A percentile compares a stretch with the other conserved stretches of the same genome.
Conservation (phyloP, 2,329 filamentous ascomycete species). For the Canariomyces notabilis region DNA sequence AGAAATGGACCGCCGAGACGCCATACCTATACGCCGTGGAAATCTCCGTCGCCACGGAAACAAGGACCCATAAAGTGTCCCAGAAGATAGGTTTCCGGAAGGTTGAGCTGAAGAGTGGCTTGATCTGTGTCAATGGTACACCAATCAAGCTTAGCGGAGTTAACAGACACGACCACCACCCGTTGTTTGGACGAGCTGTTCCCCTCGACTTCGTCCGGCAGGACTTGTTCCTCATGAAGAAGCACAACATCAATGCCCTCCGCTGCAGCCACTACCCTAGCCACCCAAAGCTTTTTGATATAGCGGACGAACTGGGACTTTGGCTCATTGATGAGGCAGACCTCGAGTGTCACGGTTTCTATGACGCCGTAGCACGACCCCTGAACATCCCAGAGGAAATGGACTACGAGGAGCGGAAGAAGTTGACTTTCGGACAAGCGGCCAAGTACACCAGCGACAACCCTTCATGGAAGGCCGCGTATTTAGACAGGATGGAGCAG, state of each 20-base stretch:
- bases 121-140: constrained; percentile 59
- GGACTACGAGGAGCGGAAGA: constrained; percentile 57
- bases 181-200: constrained; percentile 56
- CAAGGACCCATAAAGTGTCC: constrained; percentile 36
- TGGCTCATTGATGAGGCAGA: constrained; percentile 53
- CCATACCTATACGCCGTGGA: constrained; percentile 56
- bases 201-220: constrained; percentile 56
- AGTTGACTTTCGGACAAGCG: constrained; percentile 48
- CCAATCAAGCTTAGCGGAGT: constrained; percentile 58
- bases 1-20: constrained; percentile 65
- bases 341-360: constrained; percentile 51
- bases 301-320: constrained; percentile 61
- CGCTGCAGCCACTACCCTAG: constrained; percentile 65
- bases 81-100: constrained; percentile 60
- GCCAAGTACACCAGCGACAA: constrained; percentile 59
- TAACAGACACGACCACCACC: constrained; percentile 69
- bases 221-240: constrained; percentile 64
- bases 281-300: constrained; percentile 53
- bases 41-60: constrained; percentile 33
- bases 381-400: constrained; percentile 49
- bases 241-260: constrained; percentile 65
- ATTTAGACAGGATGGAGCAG: constrained; percentile 61
- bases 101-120: constrained; percentile 56
- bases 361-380: constrained; percentile 44
- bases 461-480: constrained; percentile 55